A percentile compares a stretch with the other conserved stretches of the same genome.
These are phyloP conservation scores for Aspergillus sp. DNA, from an alignment of 2,329 filamentous ascomycete species.

Conservation along the genomic window DNA sequence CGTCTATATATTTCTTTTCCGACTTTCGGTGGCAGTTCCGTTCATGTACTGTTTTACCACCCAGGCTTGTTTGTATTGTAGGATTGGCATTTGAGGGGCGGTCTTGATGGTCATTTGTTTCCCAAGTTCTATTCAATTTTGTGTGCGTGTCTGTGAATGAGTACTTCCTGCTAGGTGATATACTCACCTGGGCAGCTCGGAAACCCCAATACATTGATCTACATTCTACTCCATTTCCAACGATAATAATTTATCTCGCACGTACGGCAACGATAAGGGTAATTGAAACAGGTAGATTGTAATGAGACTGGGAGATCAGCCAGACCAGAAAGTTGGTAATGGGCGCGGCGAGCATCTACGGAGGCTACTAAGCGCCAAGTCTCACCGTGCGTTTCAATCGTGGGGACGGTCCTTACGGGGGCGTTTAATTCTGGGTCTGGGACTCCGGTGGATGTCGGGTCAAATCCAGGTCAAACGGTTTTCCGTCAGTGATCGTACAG, in stretches of 20 bases:
- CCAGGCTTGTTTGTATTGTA: slow-evolving; percentile 26
- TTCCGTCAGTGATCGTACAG: neutral
- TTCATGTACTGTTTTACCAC: slow-evolving; percentile 21
- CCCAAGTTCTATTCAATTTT: slow-evolving; percentile 5
- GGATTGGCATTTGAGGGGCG: slow-evolving; percentile 17
- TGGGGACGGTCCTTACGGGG: slow-evolving; percentile 1
- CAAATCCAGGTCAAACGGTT: neutral
- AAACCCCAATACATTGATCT: neutral
- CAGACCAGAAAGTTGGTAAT: too few species aligned
- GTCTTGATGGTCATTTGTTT: slow-evolving; percentile 9
- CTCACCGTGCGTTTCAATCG: slow-evolving; percentile 6
- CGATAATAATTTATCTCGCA: too few species aligned
- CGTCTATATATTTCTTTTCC: slow-evolving; percentile 11
- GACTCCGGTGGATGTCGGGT: neutral
- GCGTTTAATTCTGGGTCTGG: neutral
- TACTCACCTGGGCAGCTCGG: neutral
- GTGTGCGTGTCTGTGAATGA: slow-evolving; percentile 2
- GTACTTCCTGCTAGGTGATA: neutral
- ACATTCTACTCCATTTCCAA: neutral
- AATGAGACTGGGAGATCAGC: too few species aligned
- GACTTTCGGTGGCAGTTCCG: slow-evolving; percentile 14
- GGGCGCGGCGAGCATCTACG: neutral
- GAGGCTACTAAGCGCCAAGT: neutral
- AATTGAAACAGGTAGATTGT: neutral
- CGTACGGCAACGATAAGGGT: too few species aligned